A percentile compares a stretch with the other conserved stretches of the same genome.
Conservation (phyloP, 1,139 yeast species). For the Debaryomyces sp. region DNA sequence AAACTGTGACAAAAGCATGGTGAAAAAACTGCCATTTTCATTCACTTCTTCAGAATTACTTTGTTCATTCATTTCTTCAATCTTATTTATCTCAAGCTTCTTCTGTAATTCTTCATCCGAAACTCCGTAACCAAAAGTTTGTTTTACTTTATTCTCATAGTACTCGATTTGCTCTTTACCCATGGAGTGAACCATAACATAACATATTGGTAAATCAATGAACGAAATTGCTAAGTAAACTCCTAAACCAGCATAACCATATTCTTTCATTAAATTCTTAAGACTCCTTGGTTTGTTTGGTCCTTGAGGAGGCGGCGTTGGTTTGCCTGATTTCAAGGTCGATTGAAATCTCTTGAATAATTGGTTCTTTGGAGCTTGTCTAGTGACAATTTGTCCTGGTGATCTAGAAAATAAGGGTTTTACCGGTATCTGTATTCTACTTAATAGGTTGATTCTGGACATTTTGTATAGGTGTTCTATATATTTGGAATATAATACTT, state of each 20-base stretch:
- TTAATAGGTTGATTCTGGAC: conserved; percentile 16
- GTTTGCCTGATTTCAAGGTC: conserved; percentile 10
- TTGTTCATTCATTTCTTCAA: conserved; percentile 25
- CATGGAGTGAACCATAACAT: conserved; percentile 75
- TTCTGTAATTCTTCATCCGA: conserved; percentile 41
- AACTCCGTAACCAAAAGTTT: conserved; percentile 58
- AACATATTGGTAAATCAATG: conserved; percentile 84
- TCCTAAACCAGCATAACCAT: conserved; percentile 90
- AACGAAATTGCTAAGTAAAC: conserved; percentile 72
- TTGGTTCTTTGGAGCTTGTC: conserved; percentile 5
- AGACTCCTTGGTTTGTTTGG: conserved; percentile 50
- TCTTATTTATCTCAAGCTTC: conserved; percentile 34
- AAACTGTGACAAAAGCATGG: conserved; percentile 42
- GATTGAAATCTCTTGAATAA: conserved; percentile 24
- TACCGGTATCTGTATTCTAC: conserved; percentile 8
- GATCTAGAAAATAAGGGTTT: neutral
- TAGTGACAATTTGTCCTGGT: neutral
- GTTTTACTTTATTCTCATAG: conserved; percentile 63
- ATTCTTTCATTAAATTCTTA: conserved; percentile 74
- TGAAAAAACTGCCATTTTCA: conserved; percentile 28
- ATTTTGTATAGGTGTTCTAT: neutral
- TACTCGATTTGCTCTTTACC: conserved; percentile 80
- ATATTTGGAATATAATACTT: neutral
- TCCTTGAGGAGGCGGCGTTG: conserved; percentile 17
- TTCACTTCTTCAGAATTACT: conserved; percentile 10